Evolutionary conservation across 2,329 filamentous ascomycete genomes (phyloP).

Genomic region (Sporothrix mexicana): DNA sequence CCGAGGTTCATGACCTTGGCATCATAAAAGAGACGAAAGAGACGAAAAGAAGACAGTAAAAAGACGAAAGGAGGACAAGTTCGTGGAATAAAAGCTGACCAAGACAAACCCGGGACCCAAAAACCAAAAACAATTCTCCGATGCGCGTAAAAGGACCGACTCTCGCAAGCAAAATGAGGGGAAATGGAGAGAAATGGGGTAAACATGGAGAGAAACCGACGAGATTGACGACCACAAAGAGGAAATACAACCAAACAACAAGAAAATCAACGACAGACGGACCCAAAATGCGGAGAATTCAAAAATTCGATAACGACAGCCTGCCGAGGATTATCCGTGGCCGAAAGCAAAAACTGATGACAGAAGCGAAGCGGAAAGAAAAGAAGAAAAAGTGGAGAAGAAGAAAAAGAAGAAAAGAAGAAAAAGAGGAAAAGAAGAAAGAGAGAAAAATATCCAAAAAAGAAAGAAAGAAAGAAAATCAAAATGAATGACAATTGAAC

Average conservation of each 20-base stretch:
- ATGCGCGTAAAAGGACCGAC: conserved; percentile 14
- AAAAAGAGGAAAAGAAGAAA: not conserved
- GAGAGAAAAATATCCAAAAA: not conserved
- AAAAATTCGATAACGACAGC: too few relatives aligned
- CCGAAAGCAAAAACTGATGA: not conserved
- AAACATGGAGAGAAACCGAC: too few relatives aligned
- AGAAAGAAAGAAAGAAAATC: not conserved
- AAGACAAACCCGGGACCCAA: not conserved
- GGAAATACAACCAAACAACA: not conserved
- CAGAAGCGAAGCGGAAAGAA: too few relatives aligned
- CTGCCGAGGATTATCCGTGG: conserved; percentile 17
- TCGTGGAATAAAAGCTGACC: not conserved
- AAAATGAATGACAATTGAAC: not conserved
- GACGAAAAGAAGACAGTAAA: not conserved
- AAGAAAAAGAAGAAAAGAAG: not conserved
- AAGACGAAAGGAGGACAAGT: too few relatives aligned
- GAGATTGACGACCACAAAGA: not conserved
- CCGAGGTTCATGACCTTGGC: not conserved
- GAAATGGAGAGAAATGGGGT: not conserved
- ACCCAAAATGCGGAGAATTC: not conserved
- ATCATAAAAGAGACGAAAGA: not conserved
- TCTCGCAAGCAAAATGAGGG: conserved; percentile 5
- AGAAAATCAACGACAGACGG: not conserved
- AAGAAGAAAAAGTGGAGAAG: not conserved
- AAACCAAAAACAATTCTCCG: not conserved